Conservation (phyloP, 345 rosid species). For the Eucalyptus caleyi region DNA sequence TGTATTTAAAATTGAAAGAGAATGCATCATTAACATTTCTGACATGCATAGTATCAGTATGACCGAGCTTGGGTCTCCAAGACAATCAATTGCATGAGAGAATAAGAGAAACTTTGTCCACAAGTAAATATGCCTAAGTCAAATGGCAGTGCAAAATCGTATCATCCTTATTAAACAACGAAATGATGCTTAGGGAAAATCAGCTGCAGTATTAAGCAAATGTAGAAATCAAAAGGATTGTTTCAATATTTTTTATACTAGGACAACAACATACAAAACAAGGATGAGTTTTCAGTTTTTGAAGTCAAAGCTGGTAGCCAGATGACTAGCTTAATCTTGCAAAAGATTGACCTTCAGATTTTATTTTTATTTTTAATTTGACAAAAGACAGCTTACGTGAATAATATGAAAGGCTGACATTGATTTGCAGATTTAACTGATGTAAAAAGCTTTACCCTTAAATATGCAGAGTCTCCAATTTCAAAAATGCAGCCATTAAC, state of each 20-base stretch:
- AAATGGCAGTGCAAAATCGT: not conserved
- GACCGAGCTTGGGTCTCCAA: not conserved
- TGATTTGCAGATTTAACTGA: not conserved
- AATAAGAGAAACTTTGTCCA: not conserved
- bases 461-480: constrained; percentile 67
- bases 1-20: not conserved
- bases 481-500: constrained; percentile 28
- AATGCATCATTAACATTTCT: not conserved
- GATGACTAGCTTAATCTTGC: not conserved
- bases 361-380: not conserved
- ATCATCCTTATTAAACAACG: not conserved
- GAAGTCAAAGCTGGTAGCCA: not conserved
- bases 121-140: not conserved
- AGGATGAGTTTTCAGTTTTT: not conserved
- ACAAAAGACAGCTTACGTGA: not conserved
- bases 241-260: not conserved
- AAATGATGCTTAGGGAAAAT: not conserved
- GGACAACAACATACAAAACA: not conserved
- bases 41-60: not conserved
- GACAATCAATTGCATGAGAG: not conserved
- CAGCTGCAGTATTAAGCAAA: not conserved
- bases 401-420: not conserved
- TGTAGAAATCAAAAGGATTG: not conserved
- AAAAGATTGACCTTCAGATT: not conserved
- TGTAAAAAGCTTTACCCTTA: constrained; percentile 38